phyloP scores from a whole-genome alignment of 805 yeast species.

The Hanseniaspora mollemarum region DNA sequence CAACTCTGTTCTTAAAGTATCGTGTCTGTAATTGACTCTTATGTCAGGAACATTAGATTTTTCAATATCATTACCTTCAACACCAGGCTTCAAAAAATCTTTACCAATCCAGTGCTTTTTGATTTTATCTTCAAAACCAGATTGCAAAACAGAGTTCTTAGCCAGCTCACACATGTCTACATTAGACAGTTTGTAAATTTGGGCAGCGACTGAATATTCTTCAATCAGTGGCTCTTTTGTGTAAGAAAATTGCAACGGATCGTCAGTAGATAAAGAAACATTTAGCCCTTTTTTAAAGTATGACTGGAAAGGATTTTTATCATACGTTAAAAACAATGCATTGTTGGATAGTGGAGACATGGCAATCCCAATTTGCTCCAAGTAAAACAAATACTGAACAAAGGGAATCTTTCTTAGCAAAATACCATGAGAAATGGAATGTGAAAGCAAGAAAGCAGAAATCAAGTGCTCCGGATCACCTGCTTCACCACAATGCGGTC shows the following conservation, averaged over 20 bases:
- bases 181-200: slow-evolving; percentile 82
- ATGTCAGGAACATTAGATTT: slow-evolving; percentile 92
- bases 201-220: slow-evolving; percentile 97
- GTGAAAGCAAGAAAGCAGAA: slow-evolving; percentile 76
- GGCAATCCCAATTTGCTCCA: slow-evolving; percentile 93
- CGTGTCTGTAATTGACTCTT: slow-evolving; percentile 71
- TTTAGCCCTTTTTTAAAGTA: slow-evolving; percentile 90
- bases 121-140: slow-evolving; percentile 82
- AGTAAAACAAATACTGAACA: slow-evolving; percentile 81
- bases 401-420: slow-evolving; percentile 85
- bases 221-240: slow-evolving; percentile 95
- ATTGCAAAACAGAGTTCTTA: slow-evolving; percentile 77
- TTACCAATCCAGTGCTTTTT: slow-evolving; percentile 90
- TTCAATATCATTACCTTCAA: slow-evolving; percentile 77
- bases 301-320: slow-evolving; percentile 86
- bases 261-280: slow-evolving; percentile 91
- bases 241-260: slow-evolving; percentile 92
- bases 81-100: slow-evolving; percentile 45
- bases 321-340: slow-evolving; percentile 89
- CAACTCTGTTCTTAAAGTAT: slow-evolving; percentile 60
- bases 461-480: slow-evolving; percentile 97
- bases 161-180: slow-evolving; percentile 98
- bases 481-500: slow-evolving; percentile 99
- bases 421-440: slow-evolving; percentile 92
- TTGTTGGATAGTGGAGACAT: slow-evolving; percentile 97